A percentile compares a stretch with the other conserved stretches of the same genome.
Conservation (phyloP, 1,284 basidiomycete species). For the Apiotrichum veenhuisii region DNA sequence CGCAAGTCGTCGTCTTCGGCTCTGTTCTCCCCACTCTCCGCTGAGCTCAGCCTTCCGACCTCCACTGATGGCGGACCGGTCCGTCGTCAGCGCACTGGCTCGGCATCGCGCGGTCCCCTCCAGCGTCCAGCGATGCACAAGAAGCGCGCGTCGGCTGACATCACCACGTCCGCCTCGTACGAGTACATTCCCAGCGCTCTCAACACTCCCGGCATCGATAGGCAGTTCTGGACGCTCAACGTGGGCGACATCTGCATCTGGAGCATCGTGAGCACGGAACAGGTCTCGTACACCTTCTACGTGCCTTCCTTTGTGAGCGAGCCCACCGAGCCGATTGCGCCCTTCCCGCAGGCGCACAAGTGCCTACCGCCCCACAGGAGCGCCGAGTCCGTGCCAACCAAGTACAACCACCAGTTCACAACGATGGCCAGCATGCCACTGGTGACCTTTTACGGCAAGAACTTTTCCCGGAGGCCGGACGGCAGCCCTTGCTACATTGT, state of each 20-base stretch:
- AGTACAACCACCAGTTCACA: conserved; percentile 36
- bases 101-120: conserved; percentile 28
- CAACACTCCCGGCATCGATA: conserved; percentile 10
- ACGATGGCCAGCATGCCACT: conserved; percentile 31
- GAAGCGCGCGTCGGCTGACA: conserved; percentile 34
- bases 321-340: conserved; percentile 70
- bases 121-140: conserved; percentile 29
- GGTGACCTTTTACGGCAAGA: conserved; percentile 67
- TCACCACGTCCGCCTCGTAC: conserved; percentile 11
- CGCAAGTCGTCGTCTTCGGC: conserved; percentile 40
- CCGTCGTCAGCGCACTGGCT: conserved; percentile 36
- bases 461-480: conserved; percentile 76
- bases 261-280: conserved; percentile 48
- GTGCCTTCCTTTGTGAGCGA: conserved; percentile 61
- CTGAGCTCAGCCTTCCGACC: conserved; percentile 27
- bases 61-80: conserved; percentile 43
- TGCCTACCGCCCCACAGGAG: conserved; percentile 67
- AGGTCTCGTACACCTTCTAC: conserved; percentile 73
- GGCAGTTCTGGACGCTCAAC: conserved; percentile 35
- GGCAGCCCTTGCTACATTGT: conserved; percentile 53
- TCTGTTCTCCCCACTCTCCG: conserved; percentile 31
- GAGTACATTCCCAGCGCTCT: conserved; percentile 21
- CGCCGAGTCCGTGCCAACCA: conserved; percentile 24
- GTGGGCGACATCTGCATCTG: conserved; percentile 42
- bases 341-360: conserved; percentile 77